Conservation (phyloP, 2,329 filamentous ascomycete species). For the Diplodia sapinea region DNA sequence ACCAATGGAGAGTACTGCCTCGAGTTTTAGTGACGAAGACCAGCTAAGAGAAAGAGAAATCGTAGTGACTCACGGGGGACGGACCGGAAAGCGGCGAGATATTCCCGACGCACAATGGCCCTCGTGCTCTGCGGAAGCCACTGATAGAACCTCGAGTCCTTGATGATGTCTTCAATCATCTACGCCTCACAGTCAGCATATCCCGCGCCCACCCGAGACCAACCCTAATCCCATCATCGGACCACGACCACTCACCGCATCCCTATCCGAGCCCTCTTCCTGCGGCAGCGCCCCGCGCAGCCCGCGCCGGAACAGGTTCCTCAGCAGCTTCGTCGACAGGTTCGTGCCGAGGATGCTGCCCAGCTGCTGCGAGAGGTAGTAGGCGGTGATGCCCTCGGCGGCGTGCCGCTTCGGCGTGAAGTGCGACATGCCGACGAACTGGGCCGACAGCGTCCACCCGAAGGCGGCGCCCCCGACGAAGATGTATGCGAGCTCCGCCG, state of each 20-base stretch:
- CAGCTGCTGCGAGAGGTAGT: constrained; percentile 1
- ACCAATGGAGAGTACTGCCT: background rate
- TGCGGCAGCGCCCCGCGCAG: background rate
- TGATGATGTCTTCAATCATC: background rate
- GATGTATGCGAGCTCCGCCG: background rate
- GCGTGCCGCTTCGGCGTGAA: background rate
- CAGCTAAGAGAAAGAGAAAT: accelerated
- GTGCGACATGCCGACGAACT: background rate
- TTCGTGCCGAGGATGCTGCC: background rate
- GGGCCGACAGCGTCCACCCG: background rate
- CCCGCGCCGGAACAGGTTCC: background rate
- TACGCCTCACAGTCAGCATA: background rate
- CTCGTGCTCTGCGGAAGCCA: background rate
- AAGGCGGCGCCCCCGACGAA: background rate
- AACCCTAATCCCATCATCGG: no score
- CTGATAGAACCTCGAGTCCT: background rate
- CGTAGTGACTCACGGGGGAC: background rate
- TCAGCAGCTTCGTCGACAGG: background rate
- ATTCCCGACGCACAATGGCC: background rate
- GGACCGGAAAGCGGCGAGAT: background rate
- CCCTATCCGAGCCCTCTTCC: background rate
- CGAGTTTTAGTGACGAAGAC: background rate
- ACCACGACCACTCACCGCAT: background rate
- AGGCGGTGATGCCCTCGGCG: background rate
- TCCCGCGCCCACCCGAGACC: no score